These are phyloP conservation scores for Cercospora sp. DNA, from an alignment of 2,329 filamentous ascomycete species.

Conservation along the genomic window DNA sequence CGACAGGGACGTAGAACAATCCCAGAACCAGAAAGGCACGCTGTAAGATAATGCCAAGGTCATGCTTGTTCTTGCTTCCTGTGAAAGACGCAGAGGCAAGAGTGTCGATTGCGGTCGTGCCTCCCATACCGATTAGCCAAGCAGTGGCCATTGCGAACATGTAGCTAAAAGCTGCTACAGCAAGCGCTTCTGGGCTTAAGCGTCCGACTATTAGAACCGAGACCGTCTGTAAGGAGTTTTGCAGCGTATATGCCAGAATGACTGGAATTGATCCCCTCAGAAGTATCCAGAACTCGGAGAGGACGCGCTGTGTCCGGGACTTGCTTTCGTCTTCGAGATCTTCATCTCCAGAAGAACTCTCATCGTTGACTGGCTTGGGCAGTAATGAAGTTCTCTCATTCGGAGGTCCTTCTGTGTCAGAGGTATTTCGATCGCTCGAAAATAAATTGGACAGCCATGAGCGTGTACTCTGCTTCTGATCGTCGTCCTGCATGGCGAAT, in stretches of 20 bases:
- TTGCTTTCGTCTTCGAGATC: slow-evolving; percentile 41
- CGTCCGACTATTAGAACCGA: slow-evolving; percentile 81
- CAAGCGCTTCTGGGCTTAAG: slow-evolving; percentile 74
- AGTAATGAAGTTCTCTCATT: slow-evolving; percentile 49
- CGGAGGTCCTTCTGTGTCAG: slow-evolving; percentile 23
- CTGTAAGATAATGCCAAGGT: slow-evolving; percentile 76
- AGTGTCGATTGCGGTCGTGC: slow-evolving; percentile 83
- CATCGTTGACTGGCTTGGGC: slow-evolving; percentile 42
- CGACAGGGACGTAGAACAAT: slow-evolving; percentile 70
- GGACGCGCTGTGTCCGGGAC: slow-evolving; percentile 43
- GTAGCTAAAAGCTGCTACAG: slow-evolving; percentile 81
- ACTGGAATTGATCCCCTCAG: slow-evolving; percentile 71
- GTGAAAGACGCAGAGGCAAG: slow-evolving; percentile 81
- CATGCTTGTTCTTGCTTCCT: slow-evolving; percentile 73
- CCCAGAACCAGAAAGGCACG: slow-evolving; percentile 71
- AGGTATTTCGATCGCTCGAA: slow-evolving; percentile 13
- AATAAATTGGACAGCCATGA: slow-evolving; percentile 34
- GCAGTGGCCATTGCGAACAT: slow-evolving; percentile 92
- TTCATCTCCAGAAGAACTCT: slow-evolving; percentile 38
- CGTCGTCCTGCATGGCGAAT: slow-evolving; percentile 33
- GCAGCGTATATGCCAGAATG: slow-evolving; percentile 79
- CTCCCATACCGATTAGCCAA: slow-evolving; percentile 82
- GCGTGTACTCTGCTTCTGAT: slow-evolving; percentile 25
- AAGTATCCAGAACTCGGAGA: slow-evolving; percentile 66
- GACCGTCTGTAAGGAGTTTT: slow-evolving; percentile 80